Evolutionary conservation across 2,329 filamentous ascomycete genomes (phyloP), one percentile per base, ranked within the genome.

Genomic region (Stromatinia cepivora): DNA sequence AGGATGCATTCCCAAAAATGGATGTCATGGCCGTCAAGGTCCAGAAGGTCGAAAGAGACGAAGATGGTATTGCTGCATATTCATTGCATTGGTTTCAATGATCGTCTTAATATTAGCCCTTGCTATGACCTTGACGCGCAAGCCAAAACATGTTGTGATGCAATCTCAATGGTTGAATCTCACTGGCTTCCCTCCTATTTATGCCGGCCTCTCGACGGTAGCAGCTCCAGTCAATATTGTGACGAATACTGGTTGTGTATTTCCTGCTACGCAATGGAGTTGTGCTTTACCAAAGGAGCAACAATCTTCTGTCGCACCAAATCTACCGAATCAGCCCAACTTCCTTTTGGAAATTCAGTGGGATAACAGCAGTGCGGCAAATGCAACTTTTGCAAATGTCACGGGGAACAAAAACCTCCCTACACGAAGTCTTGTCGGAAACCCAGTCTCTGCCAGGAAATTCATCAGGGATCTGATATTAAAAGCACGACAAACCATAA

Each of bases 121-220:
- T 15, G 85, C 84, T 0, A 84, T 88, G 17, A 83, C 86, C 1
- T 79, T 92, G 54, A 80, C 76, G 76, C 69, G 53, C 75, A 81
- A 76, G 75, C 22, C 61, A 52, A 83, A 78, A 4, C 79, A 81
- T 0, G 80, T 82, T 11, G 70, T 72, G 39, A 68, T 72, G 36
- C 72, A 73, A 28, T 84, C 85, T 2, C 81, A 85, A 62, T 97
- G 92, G 90, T 84, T 97, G 69, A 97, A 97, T 77, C 79, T 96
- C 71, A 96, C 94, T 1, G 88, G 89, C 64, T 97, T 92, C 74
- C 94, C 94, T 25, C 90, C 93, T 0, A 92, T 97, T 76, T 92
- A 92, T 1, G 94, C 92, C 0, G 94, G 94, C 0, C 85, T 94
- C 25, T 85, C 92, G 71, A 96, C 92, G 0, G 85, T 97, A 22